Conservation (phyloP, 352 stramenopile genomes). For the Globisporangium yorkense region DNA sequence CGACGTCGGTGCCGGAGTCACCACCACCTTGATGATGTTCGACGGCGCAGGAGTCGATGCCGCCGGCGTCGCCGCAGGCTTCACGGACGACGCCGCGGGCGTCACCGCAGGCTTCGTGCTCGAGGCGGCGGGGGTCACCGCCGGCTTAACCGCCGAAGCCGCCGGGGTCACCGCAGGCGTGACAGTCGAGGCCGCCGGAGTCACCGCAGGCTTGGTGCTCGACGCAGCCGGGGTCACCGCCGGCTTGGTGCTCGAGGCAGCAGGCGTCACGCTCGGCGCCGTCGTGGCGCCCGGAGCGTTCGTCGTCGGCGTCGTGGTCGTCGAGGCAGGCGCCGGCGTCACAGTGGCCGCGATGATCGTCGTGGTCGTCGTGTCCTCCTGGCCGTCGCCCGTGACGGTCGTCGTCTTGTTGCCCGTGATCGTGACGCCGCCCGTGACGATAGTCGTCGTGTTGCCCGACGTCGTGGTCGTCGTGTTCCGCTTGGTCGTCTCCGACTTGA, state of each 20-base stretch:
- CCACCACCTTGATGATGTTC: conserved; percentile 5
- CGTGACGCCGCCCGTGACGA: conserved; percentile 7
- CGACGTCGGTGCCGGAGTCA: conserved; percentile 9
- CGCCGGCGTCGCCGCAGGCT: conserved; percentile 7
- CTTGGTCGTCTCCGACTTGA: conserved; percentile 6
- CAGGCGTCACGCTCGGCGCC: conserved; percentile 3
- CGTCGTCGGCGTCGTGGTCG: conserved; percentile 1
- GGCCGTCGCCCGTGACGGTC: conserved; percentile 1
- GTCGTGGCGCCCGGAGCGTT: not conserved
- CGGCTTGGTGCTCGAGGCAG: not conserved
- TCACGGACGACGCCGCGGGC: conserved; percentile 7
- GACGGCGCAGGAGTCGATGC: conserved; percentile 2
- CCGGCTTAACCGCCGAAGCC: not conserved
- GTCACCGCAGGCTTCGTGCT: conserved; percentile 3
- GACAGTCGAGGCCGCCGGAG: not conserved
- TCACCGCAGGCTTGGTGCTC: conserved; percentile 2
- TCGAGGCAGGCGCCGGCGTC: conserved; percentile 9
- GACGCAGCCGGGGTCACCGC: conserved; percentile 3
- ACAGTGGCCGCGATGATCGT: conserved; percentile 6
- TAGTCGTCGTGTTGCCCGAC: conserved; percentile 11
- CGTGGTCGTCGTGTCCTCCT: conserved; percentile 11
- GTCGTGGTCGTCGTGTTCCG: conserved; percentile 14
- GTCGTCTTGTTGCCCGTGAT: conserved; percentile 15
- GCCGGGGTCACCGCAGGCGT: conserved; percentile 1
- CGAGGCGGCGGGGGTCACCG: conserved; percentile 1